phyloP scores from a whole-genome alignment of 1,139 yeast genomes.

The Blastobotrys raffinosifermentans region DNA sequence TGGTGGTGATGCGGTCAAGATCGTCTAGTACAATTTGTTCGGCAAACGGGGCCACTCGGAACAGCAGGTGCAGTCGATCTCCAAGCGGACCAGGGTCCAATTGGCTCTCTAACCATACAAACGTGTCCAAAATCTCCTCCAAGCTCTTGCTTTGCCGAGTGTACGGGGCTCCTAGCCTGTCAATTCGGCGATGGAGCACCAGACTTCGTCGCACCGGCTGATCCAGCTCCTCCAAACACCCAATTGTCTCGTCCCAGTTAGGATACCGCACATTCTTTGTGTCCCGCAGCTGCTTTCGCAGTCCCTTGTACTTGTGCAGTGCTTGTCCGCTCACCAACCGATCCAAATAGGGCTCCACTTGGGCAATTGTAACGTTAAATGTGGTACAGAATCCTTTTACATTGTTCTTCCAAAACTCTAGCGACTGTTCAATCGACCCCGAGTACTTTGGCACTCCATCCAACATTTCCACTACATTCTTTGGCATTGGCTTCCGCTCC shows the following conservation, averaged over 20 bases:
- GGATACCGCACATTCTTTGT: conserved; percentile 8
- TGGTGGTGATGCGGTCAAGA: conserved; percentile 5
- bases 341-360: conserved; percentile 7
- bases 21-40: conserved; percentile 10
- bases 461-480: conserved; percentile 1
- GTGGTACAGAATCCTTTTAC: conserved; percentile 8
- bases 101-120: conserved; percentile 15
- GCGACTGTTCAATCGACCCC: conserved; percentile 5
- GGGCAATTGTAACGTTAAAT: conserved; percentile 4
- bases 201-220: conserved; percentile 15
- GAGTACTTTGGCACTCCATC: conserved; percentile 6
- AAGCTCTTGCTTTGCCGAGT: neutral
- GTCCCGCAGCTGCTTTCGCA: conserved; percentile 2
- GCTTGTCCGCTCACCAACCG: conserved; percentile 7
- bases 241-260: conserved; percentile 7
- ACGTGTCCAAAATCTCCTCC: conserved; percentile 9
- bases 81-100: conserved; percentile 19
- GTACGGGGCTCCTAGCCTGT: neutral
- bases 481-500: neutral
- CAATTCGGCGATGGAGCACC: conserved; percentile 11
- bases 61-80: conserved; percentile 15
- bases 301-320: conserved; percentile 2
- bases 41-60: conserved; percentile 15
- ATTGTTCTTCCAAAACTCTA: conserved; percentile 7
- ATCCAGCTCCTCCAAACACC: conserved; percentile 12